phyloP scores from a whole-genome alignment of 179 eudicot genomes.

The Silene vulgaris region DNA sequence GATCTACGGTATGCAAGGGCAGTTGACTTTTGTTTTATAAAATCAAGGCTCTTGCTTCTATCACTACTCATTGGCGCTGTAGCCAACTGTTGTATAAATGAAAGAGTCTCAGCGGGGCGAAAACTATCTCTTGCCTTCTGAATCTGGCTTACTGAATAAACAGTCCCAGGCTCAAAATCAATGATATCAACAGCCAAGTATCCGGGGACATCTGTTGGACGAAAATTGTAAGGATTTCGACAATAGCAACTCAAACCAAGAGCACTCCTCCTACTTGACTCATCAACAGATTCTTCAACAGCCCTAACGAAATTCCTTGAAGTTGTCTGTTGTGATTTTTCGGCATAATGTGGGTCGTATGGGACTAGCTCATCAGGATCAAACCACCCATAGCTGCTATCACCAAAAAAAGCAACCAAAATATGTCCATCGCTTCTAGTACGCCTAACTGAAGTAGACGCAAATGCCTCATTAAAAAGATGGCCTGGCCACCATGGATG shows the following conservation, averaged over 20 bases:
- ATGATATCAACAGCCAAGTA: constrained; percentile 61
- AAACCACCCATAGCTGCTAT: constrained; percentile 97
- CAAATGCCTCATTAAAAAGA: constrained; percentile 64
- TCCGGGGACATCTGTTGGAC: constrained; percentile 52
- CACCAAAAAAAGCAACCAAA: constrained; percentile 93
- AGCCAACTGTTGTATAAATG: constrained; percentile 61
- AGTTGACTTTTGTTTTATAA: constrained; percentile 56
- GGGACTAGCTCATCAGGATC: constrained; percentile 68
- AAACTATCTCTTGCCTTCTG: constrained; percentile 61
- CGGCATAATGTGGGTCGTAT: constrained; percentile 60
- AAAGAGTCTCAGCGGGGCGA: constrained; percentile 46
- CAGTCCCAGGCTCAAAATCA: constrained; percentile 57
- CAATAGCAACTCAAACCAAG: constrained; percentile 79
- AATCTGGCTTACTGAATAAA: constrained; percentile 57
- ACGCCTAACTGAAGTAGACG: constrained; percentile 54
- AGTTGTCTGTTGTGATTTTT: constrained; percentile 62
- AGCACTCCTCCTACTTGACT: constrained; percentile 59
- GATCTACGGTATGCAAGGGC: constrained; percentile 67
- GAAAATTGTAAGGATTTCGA: constrained; percentile 57
- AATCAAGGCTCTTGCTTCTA: constrained; percentile 31
- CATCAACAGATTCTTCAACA: constrained; percentile 84
- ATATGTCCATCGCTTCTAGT: constrained; percentile 63
- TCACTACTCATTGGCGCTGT: constrained; percentile 40
- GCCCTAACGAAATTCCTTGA: constrained; percentile 62
- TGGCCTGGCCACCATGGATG: constrained; percentile 99